Base-by-base conservation (phyloP, 352 stramenopile genomes). In the Aphanomyces euteiches region DNA sequence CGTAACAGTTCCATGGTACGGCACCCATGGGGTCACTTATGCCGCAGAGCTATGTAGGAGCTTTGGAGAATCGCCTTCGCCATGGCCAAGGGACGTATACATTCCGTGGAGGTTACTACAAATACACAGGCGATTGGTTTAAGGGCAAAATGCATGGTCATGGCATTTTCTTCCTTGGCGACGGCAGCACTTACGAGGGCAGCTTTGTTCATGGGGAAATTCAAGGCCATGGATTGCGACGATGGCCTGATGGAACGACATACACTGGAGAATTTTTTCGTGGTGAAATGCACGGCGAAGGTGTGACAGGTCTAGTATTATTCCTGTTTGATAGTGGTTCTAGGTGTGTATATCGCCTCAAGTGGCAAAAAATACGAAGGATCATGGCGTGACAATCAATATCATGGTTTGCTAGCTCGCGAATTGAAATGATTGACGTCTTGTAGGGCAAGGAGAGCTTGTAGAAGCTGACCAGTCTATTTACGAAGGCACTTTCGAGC, bases 41-140 rank as follows among this genome's bases (percentile, higher is more conserved):
- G 63, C 41, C 39, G 15, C 40, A 70, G 64, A 70, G 64, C 47
- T 92, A 89, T 54, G 81, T 88, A 75, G 84, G 84, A 0, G 66
- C 79, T 7, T 88, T 90, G 53, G 37, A 77, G 5, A 45, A 66
- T 1, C 81, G 84, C 2, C 78, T 87, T 37, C 84, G 84, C 13
- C 73, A 89, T 17, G 84, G 84, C 2, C 69, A 74, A 66, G 84
- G 84, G n/a, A 75, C 81, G 34, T 90, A 90, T 80, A 79, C 78
- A 56, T 92, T 89, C 63, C 78, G 79, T 0, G 80, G 77, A 43
- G 82, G 80, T 7, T 87, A 83, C 59, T 59, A 85, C 47, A 61
- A 64, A 15, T 96, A 95, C 66, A 56, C 76, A 4, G 90, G 90
- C 40, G 66, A 89, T 19, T 96, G 90, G 89, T 67, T 58, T 7